Evolutionary conservation across 2,329 filamentous ascomycete genomes (phyloP), one percentile per base, ranked within the genome.

Genomic region (Ascochyta viciae-villosae): DNA sequence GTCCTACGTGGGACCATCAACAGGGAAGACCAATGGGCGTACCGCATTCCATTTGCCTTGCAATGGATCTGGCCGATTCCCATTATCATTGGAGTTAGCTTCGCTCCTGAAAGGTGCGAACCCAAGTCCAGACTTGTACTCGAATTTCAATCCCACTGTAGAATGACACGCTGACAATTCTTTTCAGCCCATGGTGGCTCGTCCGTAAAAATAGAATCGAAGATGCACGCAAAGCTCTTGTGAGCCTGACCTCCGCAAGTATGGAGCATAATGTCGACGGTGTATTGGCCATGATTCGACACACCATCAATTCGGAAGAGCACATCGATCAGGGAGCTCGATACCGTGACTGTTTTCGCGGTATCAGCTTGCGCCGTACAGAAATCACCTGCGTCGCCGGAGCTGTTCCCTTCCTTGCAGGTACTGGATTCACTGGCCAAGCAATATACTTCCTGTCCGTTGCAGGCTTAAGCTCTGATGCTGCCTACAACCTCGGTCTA

Each of bases 341-440:
- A 29, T 96, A 94, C 74, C 76, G 83, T 62, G 90, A 96, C 71
- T 96, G 91, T 77, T 94, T 96, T 82, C 87, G 83, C 71, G 90
- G 91, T 10, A 83, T 84, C 16, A 86, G 95, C 70, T 80, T 87
- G 44, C 87, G 91, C 52, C 85, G 91, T n/a, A 96, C 91, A 3
- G 90, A 90, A 68, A 87, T 88, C 59, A 80, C 84, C n/a, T 84
- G 82, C 61, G 74, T 78, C 68, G 71, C 67, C n/a, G 80, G 76
- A 68, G 75, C 73, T 3, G 76, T 76, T 22, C 77, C 80, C 45
- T 76, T 74, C 48, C 72, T 65, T 26, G 59, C 54, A 19, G 66
- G 65, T 10, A 61, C 57, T 3, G 44, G 54, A 2, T 63, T 70
- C 56, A 59, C 50, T 24, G 48, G 76, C 35, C 61, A 54, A 24